Base-by-base conservation (phyloP, 176 grass and related monocot species). In the Raddia distichophylla region DNA sequence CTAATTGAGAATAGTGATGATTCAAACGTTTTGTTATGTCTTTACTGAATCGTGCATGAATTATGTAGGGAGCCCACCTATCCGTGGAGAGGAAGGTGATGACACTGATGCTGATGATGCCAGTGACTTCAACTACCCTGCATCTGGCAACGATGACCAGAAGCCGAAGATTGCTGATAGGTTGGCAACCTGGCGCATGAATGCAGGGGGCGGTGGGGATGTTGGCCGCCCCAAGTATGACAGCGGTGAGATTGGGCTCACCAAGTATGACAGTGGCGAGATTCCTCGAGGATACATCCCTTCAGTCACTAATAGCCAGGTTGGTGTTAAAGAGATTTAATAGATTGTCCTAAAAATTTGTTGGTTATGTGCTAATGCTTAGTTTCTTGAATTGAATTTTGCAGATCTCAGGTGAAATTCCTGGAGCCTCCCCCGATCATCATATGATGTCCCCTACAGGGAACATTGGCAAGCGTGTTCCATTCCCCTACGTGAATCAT, bases 401-500 rank as follows among this genome's bases (percentile, higher is more conserved):
- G 78, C 90, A 99, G 96, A 83, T 99, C 72, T 99, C 96, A 1
- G 93, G 96, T 33, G 96, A 99, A 84, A 85, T 99, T 37, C 89
- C 96, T 70, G 93, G 91, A 83, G 89, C 91, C 66, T 99, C 93
- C 9, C 96, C 96, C 86, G 93, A 99, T 68, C 96, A 99, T 77
- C 96, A 99, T 88, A 95, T 95, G 88, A 99, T 99, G 96, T 99
- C 96, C 44, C 96, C 96, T 77, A 91, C 90, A 9, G 89, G 85
- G 54, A 90, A 90, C 64, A 91, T 92, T 82, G 90, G 95, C 78
- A 99, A 95, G 79, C 93, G 93, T 15, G 84, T 85, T 88, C 85
- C 96, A 37, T 84, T 99, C 69, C 96, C 96, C 18, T 99, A 93
- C 85, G 86, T 91, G 59, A 91, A 92, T 53, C 93, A 95, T 54